Base-by-base conservation (phyloP, 371 early-diverging fungal species). In the Capniomyces stellatus region DNA sequence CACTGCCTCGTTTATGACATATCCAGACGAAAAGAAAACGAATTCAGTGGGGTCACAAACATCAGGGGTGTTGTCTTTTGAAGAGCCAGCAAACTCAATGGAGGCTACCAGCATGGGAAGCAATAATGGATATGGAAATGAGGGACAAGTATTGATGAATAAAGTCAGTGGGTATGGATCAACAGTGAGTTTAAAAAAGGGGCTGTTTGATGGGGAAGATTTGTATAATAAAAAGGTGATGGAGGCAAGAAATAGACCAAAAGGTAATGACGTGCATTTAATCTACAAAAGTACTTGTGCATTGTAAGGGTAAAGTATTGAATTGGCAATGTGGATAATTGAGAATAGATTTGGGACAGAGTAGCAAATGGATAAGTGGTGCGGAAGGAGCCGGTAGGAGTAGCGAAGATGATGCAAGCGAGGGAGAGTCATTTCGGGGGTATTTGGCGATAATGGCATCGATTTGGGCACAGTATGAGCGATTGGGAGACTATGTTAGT, bases 371-470 rank as follows among this genome's bases (percentile, higher is more conserved):
- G n/a, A n/a, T n/a, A n/a, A n/a, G n/a, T n/a, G n/a, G n/a, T n/a
- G n/a, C n/a, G n/a, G n/a, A n/a, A n/a, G n/a, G n/a, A n/a, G n/a
- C n/a, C n/a, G n/a, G n/a, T n/a, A n/a, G n/a, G n/a, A n/a, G n/a
- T n/a, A n/a, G n/a, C n/a, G n/a, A n/a, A n/a, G n/a, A n/a, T n/a
- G n/a, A n/a, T 4, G 30, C 28, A 25, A 29, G n/a, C 3, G 35
- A 21, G 13, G 21, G 31, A 19, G 31, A 51, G 23, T 30, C 30
- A 2, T 23, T 51, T 6, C 3, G 29, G 51, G 29, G 51, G 12
- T 51, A 29, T 51, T 21, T 51, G 3, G 51, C 51, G 21, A 31
- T 51, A 8, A 27, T 51, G 19, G 51, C 51, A 4, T 35, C 51
- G 18, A 13, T 51, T 12, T 51, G 51, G 28, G 40, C 29, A 23